Base-by-base conservation (phyloP, 768 basidiomycete genomes). In the Auriscalpium microsporum region DNA sequence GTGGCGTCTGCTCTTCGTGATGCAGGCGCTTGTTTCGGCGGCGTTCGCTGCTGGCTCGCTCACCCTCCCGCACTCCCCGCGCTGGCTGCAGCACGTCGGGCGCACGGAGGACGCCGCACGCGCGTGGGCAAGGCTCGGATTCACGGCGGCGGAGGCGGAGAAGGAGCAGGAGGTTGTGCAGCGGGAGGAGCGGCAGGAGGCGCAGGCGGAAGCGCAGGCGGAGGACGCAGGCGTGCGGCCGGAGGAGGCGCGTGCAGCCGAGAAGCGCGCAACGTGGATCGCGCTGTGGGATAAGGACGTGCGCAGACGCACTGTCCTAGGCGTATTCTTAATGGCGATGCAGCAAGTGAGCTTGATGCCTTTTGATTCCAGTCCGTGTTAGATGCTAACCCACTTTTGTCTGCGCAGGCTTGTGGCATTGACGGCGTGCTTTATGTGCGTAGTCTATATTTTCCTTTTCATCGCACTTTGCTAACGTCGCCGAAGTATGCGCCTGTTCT, bases 291-390 rank as follows among this genome's bases (percentile, higher is more conserved):
- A 48, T 36, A 67, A 58, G 56, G 70, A 63, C 53, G 62, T 65
- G 42, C 62, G 66, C 50, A 61, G 44, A 56, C 64, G 77, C 45
- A 76, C 73, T 16, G 46, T 70, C 10, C 67, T 77, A 2, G 76
- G 73, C 37, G 61, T 73, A 44, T 76, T 77, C 58, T 55, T 78
- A 44, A 74, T 72, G 70, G 69, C 63, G n/a, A 75, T 73, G 71
- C 65, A 75, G 57, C 72, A 75, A 67, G 71, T 73, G 16, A 58
- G 62, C 19, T 16, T 11, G 28, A 7, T 28, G 28, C 28, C 4
- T 28, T 28, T 7, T 28, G 28, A 28, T 28, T 4, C 2, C 2
- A 28, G 28, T 28, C 4, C 28, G 28, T 2, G 28, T 28, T 7
- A 28, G 28, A 28, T 28, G 28, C 28, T 28, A 7, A 28, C 28